Evolutionary conservation across 83 land plant species (phyloP), one percentile per base, ranked within the genome.

Genomic region (Picea abies): DNA sequence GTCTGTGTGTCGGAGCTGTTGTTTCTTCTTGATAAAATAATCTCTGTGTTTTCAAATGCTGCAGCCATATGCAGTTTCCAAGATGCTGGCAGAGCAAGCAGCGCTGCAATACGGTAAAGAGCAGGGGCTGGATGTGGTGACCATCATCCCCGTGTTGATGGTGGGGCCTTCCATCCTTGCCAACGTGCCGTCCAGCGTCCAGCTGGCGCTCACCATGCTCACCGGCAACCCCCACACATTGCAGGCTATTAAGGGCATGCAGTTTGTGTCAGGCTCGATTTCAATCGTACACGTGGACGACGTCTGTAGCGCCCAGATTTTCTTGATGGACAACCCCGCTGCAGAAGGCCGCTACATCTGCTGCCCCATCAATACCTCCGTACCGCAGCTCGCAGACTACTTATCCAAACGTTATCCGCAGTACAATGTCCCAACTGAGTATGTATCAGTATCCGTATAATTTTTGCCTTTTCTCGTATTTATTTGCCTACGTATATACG

Each of bases 241-340:
- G n/a, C 61, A 84, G 56, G 85, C 52, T 6, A 1, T 88, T 72
- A 88, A 86, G 79, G 83, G 85, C 16, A 82, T 86, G 88, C 92
- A 88, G 32, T 63, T 83, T 73, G 39, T 88, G 14, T 86, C 87
- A 6, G 90, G 92, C 1, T 86, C 90, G 25, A 78, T 90, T 11
- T 86, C 89, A 5, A 60, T 86, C 7, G 69, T 75, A 12, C 92
- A 90, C 69, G 87, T 86, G 73, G 92, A 88, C 14, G 92, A 90
- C 61, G 85, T 86, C 0, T 84, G 90, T 82, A 75, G 82, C 12
- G 92, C 92, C 3, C 92, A 90, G 20, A 49, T 88, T 19, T 90
- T 90, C 60, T 7, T 88, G n/a, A 83, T 90, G 19, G 92, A 90
- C 83, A 88, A 86, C 32, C 84, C 82, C 44, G 4, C 16, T 35